Base-by-base conservation (phyloP, 1,139 yeast genomes). In the Suhomyces chickasaworum region DNA sequence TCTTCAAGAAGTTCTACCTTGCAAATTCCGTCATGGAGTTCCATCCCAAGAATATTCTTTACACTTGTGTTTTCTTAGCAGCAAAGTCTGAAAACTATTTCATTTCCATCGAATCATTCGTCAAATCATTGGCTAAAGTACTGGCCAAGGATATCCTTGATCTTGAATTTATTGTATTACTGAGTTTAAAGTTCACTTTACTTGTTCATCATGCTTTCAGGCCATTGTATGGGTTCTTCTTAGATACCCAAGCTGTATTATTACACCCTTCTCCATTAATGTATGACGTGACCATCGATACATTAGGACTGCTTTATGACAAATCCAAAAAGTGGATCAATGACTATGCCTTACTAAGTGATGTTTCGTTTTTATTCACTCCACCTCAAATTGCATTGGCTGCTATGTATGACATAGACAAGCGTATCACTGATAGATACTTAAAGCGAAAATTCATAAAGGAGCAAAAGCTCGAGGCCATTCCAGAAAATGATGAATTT, bases 351-450 rank as follows among this genome's bases (percentile, higher is more conserved):
- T 64, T 90, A 41, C 69, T 87, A 37, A 83, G 95, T 25, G 96
- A 91, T 60, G 91, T 81, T 3, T 71, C 78, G 13, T 91, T 89
- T 57, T 69, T 83, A 29, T 93, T 72, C 64, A 84, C 98, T 0
- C 99, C 99, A 2, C 97, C 99, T 1, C 99, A 93, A 58, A 87
- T 93, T 32, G 97, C 98, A 0, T 70, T 93, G 46, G 95, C 97
- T 0, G 89, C 95, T 6, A 74, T 91, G 64, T 80, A 84, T 64
- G 76, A 77, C 42, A 79, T 77, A 18, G 87, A 90, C 63, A 80
- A 75, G 53, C 78, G 77, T n/a, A 65, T 87, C 23, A 80, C 87
- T 1, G 80, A 78, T 47, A 72, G 79, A 53, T 93, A 93, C 64
- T 66, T 91, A 53, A 77, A 77, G 47, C 69, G 74, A 56, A 86